phyloP scores from a whole-genome alignment of 2,329 filamentous ascomycete genomes.

The Tolypocladium endophyticum region DNA sequence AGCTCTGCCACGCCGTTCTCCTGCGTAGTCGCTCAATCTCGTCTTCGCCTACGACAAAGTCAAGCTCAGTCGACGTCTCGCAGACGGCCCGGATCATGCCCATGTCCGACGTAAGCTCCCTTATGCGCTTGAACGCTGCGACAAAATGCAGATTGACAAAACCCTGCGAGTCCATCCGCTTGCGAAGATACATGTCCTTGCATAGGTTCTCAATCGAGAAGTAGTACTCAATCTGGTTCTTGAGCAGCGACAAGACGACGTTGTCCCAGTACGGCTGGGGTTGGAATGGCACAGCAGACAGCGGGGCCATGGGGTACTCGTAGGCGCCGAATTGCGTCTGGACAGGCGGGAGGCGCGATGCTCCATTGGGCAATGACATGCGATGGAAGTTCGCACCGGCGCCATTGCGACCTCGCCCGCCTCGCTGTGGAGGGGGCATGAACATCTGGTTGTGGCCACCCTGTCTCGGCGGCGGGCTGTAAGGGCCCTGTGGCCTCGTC shows the following conservation, averaged over 20 bases:
- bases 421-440: conserved; percentile 21
- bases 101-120: conserved; percentile 41
- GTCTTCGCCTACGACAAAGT: conserved; percentile 66
- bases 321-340: conserved; percentile 24
- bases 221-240: conserved; percentile 71
- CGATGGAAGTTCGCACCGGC: conserved; percentile 23
- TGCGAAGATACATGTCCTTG: conserved; percentile 82
- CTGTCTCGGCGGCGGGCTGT: conserved; percentile 34
- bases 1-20: conserved; percentile 67
- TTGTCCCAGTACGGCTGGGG: conserved; percentile 43
- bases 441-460: conserved; percentile 24
- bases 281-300: conserved; percentile 23
- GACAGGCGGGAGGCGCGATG: conserved; percentile 23
- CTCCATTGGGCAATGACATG: conserved; percentile 27
- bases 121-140: conserved; percentile 69
- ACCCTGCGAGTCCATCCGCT: conserved; percentile 90
- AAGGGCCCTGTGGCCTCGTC: conserved; percentile 25
- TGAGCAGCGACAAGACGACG: conserved; percentile 29
- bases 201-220: conserved; percentile 93
- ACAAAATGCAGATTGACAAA: conserved; percentile 77
- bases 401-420: conserved; percentile 22
- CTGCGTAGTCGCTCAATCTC: conserved; percentile 68
- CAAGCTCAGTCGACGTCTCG: conserved; percentile 59
- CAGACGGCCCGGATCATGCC: conserved; percentile 67
- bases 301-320: conserved; percentile 30